These are phyloP conservation scores for Quercus engelmannii DNA, from an alignment of 306 rosid genomes.

Conservation along the genomic window DNA sequence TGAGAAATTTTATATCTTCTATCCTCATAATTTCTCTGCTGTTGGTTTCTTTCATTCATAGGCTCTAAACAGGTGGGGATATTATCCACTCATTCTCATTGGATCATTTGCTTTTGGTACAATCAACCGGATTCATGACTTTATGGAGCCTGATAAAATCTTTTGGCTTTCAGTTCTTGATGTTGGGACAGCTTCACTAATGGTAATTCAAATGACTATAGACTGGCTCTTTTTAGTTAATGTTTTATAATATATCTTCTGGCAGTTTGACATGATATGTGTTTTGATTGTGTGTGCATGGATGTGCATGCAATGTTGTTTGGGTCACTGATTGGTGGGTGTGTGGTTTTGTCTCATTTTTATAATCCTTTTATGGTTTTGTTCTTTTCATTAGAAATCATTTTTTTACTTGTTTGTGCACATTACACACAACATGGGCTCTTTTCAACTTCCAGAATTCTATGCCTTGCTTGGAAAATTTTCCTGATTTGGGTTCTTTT, in stretches of 20 bases:
- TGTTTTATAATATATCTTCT: not conserved
- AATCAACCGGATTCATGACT: constrained; percentile 87
- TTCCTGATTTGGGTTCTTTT: not conserved
- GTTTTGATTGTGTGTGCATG: not conserved
- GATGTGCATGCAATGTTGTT: not conserved
- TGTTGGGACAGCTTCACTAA: constrained; percentile 83
- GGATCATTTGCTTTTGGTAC: constrained; percentile 97
- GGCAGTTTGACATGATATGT: not conserved
- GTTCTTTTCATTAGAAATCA: not conserved
- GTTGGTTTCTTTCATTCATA: constrained; percentile 24
- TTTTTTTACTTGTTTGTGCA: not conserved
- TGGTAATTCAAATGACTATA: constrained; percentile 53
- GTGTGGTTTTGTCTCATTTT: not conserved
- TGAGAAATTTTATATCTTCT: not conserved
- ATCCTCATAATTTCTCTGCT: not conserved
- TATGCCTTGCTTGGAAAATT: not conserved
- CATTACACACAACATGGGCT: not conserved
- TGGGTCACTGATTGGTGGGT: not conserved
- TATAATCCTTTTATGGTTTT: not conserved
- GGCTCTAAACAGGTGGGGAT: constrained; percentile 96
- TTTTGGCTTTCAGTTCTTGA: constrained; percentile 97
- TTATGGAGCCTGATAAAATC: constrained; percentile 80
- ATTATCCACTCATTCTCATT: constrained; percentile 92
- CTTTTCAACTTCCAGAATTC: not conserved
- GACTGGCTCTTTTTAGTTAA: constrained; percentile 12